Evolutionary conservation across 768 basidiomycete genomes (phyloP).

Genomic region (Lepiota brunneoincarnata): DNA sequence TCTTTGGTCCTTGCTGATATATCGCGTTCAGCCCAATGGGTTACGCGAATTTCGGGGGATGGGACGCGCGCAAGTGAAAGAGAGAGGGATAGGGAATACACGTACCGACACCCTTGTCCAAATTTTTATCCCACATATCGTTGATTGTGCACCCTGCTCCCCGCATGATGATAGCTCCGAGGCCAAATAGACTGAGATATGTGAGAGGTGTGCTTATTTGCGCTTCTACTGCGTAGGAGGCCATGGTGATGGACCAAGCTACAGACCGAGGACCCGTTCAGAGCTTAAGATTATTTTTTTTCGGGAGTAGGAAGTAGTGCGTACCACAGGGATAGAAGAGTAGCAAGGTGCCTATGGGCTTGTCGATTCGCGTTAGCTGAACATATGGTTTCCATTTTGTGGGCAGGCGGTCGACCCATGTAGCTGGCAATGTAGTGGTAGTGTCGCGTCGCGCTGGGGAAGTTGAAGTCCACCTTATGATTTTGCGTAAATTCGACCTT

Average conservation of each 20-base stretch:
- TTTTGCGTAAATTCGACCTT: background rate
- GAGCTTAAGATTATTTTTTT: background rate
- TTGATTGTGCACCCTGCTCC: constrained; percentile 99
- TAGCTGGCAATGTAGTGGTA: constrained; percentile 14
- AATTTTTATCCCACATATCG: constrained; percentile 95
- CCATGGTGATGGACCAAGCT: constrained; percentile 99
- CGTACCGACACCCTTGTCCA: constrained; percentile 90
- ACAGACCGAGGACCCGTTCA: constrained; percentile 5
- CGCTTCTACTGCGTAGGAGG: constrained; percentile 72
- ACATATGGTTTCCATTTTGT: constrained; percentile 69
- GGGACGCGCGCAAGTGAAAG: background rate
- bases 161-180: constrained; percentile 93
- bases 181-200: constrained; percentile 81
- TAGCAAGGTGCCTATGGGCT: constrained; percentile 91
- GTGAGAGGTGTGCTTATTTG: constrained; percentile 68
- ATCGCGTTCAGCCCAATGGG: background rate
- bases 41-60: background rate
- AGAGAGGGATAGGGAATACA: constrained; percentile 1
- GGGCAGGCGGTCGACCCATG: constrained; percentile 74
- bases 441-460: constrained; percentile 4
- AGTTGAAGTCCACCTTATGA: constrained; percentile 3
- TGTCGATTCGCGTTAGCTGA: constrained; percentile 86
- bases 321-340: constrained; percentile 93
- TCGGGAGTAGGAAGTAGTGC: constrained; percentile 2
- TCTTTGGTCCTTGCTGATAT: constrained; percentile 74